Conservation (phyloP, 805 yeast genomes). For the Kluyveromyces siamensis region DNA sequence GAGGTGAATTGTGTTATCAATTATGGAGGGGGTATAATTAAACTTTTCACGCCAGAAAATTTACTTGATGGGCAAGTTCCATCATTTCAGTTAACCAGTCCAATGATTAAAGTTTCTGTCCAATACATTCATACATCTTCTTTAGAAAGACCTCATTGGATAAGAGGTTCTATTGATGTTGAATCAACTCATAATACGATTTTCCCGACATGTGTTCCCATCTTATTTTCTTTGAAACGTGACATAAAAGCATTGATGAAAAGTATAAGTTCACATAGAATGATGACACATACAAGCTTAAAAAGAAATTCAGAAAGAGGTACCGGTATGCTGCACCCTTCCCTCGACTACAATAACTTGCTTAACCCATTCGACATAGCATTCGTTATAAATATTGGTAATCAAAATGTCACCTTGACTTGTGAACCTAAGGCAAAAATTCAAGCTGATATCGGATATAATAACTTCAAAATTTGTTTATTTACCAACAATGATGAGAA, state of each 20-base stretch:
- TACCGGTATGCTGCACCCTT: background rate
- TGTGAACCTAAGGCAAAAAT: conserved; percentile 95
- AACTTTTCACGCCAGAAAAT: conserved; percentile 30
- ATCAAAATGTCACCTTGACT: conserved; percentile 68
- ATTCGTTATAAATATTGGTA: conserved; percentile 54
- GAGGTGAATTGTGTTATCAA: conserved; percentile 40
- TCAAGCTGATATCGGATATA: conserved; percentile 71
- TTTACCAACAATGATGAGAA: conserved; percentile 39
- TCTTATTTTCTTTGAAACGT: conserved; percentile 48
- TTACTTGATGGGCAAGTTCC: conserved; percentile 35
- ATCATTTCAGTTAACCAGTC: conserved; percentile 60
- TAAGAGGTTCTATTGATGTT: conserved; percentile 20
- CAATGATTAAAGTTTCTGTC: conserved; percentile 54
- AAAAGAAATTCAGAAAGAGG: conserved; percentile 5
- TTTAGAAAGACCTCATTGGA: conserved; percentile 16
- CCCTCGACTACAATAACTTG: conserved; percentile 31
- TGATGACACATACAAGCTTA: background rate
- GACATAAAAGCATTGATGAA: conserved; percentile 42
- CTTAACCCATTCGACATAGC: conserved; percentile 52
- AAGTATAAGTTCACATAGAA: conserved; percentile 12
- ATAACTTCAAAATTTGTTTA: conserved; percentile 52
- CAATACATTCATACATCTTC: conserved; percentile 34
- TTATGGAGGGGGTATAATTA: conserved; percentile 65
- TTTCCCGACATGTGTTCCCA: conserved; percentile 71
- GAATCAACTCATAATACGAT: conserved; percentile 61